Evolutionary conservation across 306 rosid species (phyloP), one percentile per base, ranked within the genome.

Genomic region (Ormosia emarginata): DNA sequence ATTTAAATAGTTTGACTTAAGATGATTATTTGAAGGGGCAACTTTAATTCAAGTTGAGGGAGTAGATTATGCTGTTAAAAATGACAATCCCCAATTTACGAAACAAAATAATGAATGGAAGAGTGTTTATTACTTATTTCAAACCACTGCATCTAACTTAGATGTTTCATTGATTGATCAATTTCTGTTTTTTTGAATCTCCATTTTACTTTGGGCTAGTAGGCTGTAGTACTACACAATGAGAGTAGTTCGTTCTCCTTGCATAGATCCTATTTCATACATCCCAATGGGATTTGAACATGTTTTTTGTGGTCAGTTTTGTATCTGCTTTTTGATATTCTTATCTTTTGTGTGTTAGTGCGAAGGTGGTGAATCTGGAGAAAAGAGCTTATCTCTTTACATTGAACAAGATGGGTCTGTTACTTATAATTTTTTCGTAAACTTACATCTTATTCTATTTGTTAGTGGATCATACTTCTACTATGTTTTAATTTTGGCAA

Each of bases 281-380:
- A 34, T 4, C 33, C 36, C 68, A 44, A 36, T 67, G 59, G 18
- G 53, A 47, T 52, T 52, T 53, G 34, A 41, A 52, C 41, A 7
- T 77, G 36, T 10, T 56, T 69, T 67, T 56, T 61, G 64, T 53
- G 37, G 29, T 29, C 67, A 13, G 53, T 62, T 3, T 50, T 76
- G 67, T 1, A 52, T 44, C 2, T 62, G 12, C 15, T 37, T 63
- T 71, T 76, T 81, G 66, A 65, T 83, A 8, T 49, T 69, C 1
- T 29, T 67, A 57, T 72, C 57, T 86, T 78, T 79, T 72, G 33
- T 73, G 53, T 69, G 46, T 64, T 53, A 93, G 99, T 95, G 99
- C 89, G 70, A 76, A 70, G 99, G 99, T 71, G 99, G 99, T 4
- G 89, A 82, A 37, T 44, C 83, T 14, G 82, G n/a, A 77, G 97